Percentiles rank a stretch among this genome's conserved stretches.
Conservation (phyloP, 2,329 filamentous ascomycete genomes). For the Monilinia fructigena region DNA sequence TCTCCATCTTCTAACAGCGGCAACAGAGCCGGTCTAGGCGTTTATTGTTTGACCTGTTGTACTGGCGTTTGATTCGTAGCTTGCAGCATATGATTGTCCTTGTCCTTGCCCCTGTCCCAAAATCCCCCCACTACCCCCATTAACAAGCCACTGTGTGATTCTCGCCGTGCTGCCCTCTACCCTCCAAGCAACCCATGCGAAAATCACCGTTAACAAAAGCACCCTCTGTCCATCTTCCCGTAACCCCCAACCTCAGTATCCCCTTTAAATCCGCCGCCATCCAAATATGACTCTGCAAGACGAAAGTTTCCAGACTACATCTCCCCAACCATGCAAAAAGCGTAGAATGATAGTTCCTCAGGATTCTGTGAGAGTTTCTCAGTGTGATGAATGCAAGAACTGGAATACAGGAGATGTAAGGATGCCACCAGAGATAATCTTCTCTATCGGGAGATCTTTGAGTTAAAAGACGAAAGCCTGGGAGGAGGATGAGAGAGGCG, state of each 20-base stretch:
- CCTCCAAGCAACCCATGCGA: constrained; percentile 46
- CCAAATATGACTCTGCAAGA: constrained; percentile 62
- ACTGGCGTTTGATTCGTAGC: too few relatives aligned
- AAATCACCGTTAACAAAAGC: constrained; percentile 44
- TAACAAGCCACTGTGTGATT: constrained; percentile 44
- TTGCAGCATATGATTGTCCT: too few relatives aligned
- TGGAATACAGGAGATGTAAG: constrained; percentile 54
- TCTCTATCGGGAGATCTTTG: constrained; percentile 40
- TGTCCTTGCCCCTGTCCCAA: too few relatives aligned
- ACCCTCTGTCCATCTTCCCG: constrained; percentile 42
- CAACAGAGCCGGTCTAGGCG: constrained; percentile 19
- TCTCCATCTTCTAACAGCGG: constrained; percentile 20
- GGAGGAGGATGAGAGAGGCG: constrained; percentile 31
- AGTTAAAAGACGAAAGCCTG: constrained; percentile 31
- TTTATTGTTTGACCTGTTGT: constrained; percentile 18
- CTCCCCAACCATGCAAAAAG: constrained; percentile 55
- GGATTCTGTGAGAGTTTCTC: constrained; percentile 47
- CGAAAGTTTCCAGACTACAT: constrained; percentile 58
- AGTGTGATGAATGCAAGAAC: constrained; percentile 53
- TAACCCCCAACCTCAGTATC: constrained; percentile 44
- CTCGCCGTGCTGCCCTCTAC: constrained; percentile 42
- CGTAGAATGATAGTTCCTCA: constrained; percentile 47
- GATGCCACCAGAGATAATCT: constrained; percentile 52
- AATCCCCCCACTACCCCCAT: constrained; percentile 33
- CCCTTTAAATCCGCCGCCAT: constrained; percentile 58